These are phyloP conservation scores for Ophiostoma piceae DNA, from an alignment of 2,329 filamentous ascomycete genomes.

Conservation along the genomic window DNA sequence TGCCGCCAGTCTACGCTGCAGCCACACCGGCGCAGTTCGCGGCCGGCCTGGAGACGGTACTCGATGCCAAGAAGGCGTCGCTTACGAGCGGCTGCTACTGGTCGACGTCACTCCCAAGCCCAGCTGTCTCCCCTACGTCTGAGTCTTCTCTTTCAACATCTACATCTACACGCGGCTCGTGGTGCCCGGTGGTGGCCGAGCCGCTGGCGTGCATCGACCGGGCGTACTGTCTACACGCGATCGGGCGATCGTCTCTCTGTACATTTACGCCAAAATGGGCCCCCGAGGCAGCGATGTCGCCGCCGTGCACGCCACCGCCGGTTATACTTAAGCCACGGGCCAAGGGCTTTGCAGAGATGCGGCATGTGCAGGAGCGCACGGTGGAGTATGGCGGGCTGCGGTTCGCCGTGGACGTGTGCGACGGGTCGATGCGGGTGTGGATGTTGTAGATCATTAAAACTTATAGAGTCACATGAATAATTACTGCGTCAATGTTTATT, in stretches of 20 bases:
- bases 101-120: neutral
- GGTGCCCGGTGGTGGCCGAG: slow-evolving; percentile 23
- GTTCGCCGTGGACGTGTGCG: slow-evolving; percentile 25
- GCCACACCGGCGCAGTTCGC: neutral
- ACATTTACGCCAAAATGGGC: neutral
- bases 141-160: neutral
- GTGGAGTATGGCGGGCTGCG: slow-evolving; percentile 19
- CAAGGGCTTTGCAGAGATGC: slow-evolving; percentile 16
- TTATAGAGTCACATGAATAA: neutral
- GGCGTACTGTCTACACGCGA: slow-evolving; percentile 21
- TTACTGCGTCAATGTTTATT: slow-evolving; percentile 1
- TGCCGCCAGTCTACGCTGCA: neutral
- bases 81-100: neutral
- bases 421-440: slow-evolving; percentile 21
- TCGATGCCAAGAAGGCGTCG: slow-evolving; percentile 9
- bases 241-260: neutral
- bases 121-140: too few relatives aligned
- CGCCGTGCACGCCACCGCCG: slow-evolving; percentile 13
- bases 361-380: slow-evolving; percentile 14
- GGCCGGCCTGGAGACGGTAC: neutral
- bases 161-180: neutral
- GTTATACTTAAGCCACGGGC: neutral
- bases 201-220: slow-evolving; percentile 23
- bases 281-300: slow-evolving; percentile 11
- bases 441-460: slow-evolving; percentile 16